Conservation (phyloP, 1,284 basidiomycete genomes). For the Naganishia albida region DNA sequence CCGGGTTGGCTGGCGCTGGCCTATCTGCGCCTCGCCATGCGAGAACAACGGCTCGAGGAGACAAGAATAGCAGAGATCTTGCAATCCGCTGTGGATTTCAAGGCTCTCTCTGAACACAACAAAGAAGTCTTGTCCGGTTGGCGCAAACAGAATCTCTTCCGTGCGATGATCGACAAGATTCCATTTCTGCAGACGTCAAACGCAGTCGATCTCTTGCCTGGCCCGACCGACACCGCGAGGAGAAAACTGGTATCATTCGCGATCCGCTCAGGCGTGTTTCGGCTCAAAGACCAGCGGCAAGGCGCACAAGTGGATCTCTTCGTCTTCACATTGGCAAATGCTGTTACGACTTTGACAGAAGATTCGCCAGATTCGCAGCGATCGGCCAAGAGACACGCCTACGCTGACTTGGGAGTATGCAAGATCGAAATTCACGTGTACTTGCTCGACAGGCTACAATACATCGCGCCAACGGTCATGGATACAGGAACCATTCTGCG, state of each 20-base stretch:
- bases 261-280: not conserved
- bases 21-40: slow-evolving; percentile 8
- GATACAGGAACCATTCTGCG: not conserved
- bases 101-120: slow-evolving; percentile 1
- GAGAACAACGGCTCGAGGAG: not conserved
- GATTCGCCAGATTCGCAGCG: not conserved
- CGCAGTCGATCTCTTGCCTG: not conserved
- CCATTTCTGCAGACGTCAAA: not conserved
- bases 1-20: slow-evolving; percentile 21
- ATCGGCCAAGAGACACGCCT: not conserved
- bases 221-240: too few relatives aligned
- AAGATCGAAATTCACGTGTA: slow-evolving; percentile 15
- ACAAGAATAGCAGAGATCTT: not conserved
- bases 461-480: slow-evolving; percentile 11
- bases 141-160: slow-evolving; percentile 18
- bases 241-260: not conserved
- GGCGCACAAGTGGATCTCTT: slow-evolving; percentile 10
- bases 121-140: slow-evolving; percentile 6
- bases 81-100: not conserved
- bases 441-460: slow-evolving; percentile 17
- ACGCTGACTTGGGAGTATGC: slow-evolving; percentile 11
- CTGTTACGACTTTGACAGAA: slow-evolving; percentile 1
- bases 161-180: not conserved
- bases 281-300: slow-evolving; percentile 16
- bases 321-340: not conserved